Base-by-base conservation (phyloP, 2,329 filamentous ascomycete species). In the Curvularia eragrostidis region DNA sequence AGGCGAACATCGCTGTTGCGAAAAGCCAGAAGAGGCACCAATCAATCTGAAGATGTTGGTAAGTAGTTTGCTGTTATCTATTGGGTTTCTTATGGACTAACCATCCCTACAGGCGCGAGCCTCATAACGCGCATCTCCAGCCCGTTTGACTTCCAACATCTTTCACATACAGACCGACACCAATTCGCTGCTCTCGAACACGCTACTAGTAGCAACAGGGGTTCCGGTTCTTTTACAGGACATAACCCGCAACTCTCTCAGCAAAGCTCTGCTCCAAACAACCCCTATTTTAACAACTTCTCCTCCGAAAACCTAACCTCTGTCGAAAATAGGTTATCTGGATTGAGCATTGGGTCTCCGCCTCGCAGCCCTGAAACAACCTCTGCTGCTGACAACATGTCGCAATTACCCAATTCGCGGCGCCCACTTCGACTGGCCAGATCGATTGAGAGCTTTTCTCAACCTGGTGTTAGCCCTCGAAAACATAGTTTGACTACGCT, bases 141-240 rank as follows among this genome's bases (percentile, higher is more conserved):
- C 55, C 86, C 86, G 1, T 89, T 86, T 72, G 84, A 87, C 65
- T 89, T 89, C 68, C 85, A 88, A 61, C 86, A 88, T 66, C 73
- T 89, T 51, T 85, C 84, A 34, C 85, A 88, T 67, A 85, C 85
- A 26, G 81, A 82, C 54, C 81, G 82, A 23, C 74, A 81, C 23
- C 82, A 87, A 54, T 80, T 87, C 54, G 79, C 82, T 30, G 77
- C 77, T 3, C 73, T 87, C 19, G 81, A 85, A 38, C 80, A 79
- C 32, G 77, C 82, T 12, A 79, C 81, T 52, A 79, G 83, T 54
- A 54, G 59, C 15, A 59, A 59, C 23, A 34, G 55, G 32, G 52
- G 48, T 36, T 34, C 59, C 12, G 82, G 84, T 61, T 85, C 85
- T 69, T 82, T 81, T 54, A 79, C 82, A 26, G 80, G 84, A 52